Conservation (phyloP, 106 monocot species). For the Gastrodia elata region DNA sequence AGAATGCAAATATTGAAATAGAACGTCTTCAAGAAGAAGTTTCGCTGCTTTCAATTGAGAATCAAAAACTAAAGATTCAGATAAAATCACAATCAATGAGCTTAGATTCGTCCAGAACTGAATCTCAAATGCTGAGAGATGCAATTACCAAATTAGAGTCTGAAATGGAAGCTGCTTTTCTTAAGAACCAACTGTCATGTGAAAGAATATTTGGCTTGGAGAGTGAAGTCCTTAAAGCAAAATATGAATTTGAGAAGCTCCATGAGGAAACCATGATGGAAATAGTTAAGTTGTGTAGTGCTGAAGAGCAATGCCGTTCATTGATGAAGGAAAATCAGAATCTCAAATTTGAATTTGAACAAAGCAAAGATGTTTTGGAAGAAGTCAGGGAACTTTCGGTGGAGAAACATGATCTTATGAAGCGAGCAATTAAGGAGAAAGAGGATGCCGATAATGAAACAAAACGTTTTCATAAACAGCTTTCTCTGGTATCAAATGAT, state of each 20-base stretch:
- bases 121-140: conserved; percentile 30
- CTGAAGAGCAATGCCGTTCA: conserved; percentile 7
- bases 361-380: not conserved
- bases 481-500: conserved; percentile 15
- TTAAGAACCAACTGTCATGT: conserved; percentile 17
- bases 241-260: conserved; percentile 19
- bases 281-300: not conserved
- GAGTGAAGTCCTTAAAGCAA: conserved; percentile 19
- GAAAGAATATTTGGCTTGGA: conserved; percentile 37
- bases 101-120: conserved; percentile 14
- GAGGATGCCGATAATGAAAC: not conserved
- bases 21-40: conserved; percentile 5
- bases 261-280: conserved; percentile 7
- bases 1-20: not conserved
- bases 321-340: not conserved
- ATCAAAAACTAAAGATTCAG: not conserved
- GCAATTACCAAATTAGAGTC: conserved; percentile 16
- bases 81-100: conserved; percentile 16
- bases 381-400: not conserved
- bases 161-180: conserved; percentile 31
- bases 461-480: conserved; percentile 4
- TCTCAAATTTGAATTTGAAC: not conserved
- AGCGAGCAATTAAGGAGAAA: not conserved
- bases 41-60: conserved; percentile 5
- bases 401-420: not conserved